phyloP scores from a whole-genome alignment of 1,284 basidiomycete species.

The Trichosporon ovoides region DNA sequence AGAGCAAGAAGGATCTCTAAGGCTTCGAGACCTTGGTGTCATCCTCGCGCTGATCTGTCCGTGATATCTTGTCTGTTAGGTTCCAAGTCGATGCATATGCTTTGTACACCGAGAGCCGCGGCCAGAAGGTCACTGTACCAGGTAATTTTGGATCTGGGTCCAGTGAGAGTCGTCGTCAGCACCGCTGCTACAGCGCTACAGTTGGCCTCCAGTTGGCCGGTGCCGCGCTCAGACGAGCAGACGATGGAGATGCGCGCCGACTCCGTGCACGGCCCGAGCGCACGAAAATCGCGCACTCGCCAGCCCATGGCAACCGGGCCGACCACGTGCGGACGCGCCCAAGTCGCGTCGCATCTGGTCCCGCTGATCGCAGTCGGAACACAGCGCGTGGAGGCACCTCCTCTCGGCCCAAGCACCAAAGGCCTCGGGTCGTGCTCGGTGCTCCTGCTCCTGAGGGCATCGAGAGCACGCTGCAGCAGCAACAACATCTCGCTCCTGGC shows the following conservation, averaged over 20 bases:
- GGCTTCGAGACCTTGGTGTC: background rate
- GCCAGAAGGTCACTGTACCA: no score
- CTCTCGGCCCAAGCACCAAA: background rate
- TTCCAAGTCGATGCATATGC: no score
- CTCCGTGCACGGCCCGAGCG: background rate
- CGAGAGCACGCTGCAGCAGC: no score
- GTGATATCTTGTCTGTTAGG: no score
- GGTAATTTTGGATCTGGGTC: no score
- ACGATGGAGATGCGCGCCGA: no score
- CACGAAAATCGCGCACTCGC: background rate
- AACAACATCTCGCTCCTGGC: background rate
- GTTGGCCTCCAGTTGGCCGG: no score
- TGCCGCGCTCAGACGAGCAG: no score
- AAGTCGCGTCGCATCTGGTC: constrained; percentile 1
- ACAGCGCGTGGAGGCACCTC: constrained; percentile 2
- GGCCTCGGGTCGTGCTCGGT: constrained; percentile 1
- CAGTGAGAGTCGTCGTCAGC: no score
- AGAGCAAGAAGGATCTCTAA: constrained; percentile 13
- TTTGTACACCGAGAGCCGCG: no score
- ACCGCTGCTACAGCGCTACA: no score
- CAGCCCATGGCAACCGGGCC: background rate
- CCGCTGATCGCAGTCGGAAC: background rate
- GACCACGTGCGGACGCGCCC: background rate
- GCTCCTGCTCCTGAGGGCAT: background rate
- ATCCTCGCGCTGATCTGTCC: no score